Evolutionary conservation across 2,329 filamentous ascomycete genomes (phyloP), one percentile per base, ranked within the genome.

Genomic region (Akanthomyces dipterigenus): DNA sequence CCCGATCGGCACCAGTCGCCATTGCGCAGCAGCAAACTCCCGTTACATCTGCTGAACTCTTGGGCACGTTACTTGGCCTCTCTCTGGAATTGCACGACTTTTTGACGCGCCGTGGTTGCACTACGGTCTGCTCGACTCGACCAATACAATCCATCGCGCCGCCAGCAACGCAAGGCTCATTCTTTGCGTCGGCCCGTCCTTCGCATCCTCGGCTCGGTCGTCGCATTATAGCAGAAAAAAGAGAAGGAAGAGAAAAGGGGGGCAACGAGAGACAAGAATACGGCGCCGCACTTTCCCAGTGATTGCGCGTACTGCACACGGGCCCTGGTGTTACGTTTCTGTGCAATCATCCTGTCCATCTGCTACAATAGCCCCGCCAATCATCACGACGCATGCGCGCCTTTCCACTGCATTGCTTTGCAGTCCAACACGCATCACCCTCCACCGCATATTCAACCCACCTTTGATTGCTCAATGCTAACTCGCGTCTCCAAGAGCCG

Each of bases 381-480:
- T 5, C 56, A 59, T 59, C 56, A 59, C 36, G 11, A 49, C 28
- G 22, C 34, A 50, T 34, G 18, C 56, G 56, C 56, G 48, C 46
- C 12, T 50, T 61, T 49, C 5, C 59, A 50, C 43, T 22, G 58
- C 58, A 48, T 61, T 38, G 57, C 57, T 53, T 53, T 36, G 9
- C 48, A 46, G 5, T 46, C 18, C 50, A 48, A 20, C 18, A 18
- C 58, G 22, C 18, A 53, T 45, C 24, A 43, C 48, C 46, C 18
- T 50, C 18, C 55, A 50, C 36, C 16, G 16, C 34, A n/a, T 42
- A 20, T 49, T 24, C 28, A 14, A 38, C 36, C 9, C 16, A 38
- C 24, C 45, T 31, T 34, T 51, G 31, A 58, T 16, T 50, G 36
- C 55, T 40, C 22, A 18, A 6, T 50, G 34, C 55, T 58, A 50